phyloP scores from a whole-genome alignment of 2,329 filamentous ascomycete species.

The Exophiala lecanii-corni region DNA sequence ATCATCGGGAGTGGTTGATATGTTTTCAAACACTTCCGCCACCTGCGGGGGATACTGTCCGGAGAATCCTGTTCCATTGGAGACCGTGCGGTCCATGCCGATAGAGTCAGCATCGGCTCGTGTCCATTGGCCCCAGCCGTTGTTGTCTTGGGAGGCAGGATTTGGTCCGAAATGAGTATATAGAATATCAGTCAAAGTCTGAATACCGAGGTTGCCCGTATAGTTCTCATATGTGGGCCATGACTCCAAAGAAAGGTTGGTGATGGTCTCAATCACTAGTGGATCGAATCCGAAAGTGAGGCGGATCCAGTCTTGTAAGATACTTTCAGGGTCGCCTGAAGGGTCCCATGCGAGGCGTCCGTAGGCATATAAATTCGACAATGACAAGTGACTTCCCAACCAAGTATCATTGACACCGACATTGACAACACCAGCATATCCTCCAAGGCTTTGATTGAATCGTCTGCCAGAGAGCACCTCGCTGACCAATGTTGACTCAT shows the following conservation, averaged over 20 bases:
- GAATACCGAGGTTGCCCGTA: slow-evolving; percentile 64
- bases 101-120: slow-evolving; percentile 56
- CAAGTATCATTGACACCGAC: slow-evolving; percentile 63
- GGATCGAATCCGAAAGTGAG: slow-evolving; percentile 59
- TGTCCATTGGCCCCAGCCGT: slow-evolving; percentile 69
- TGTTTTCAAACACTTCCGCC: slow-evolving; percentile 53
- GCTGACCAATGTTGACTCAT: slow-evolving; percentile 51
- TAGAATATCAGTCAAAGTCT: slow-evolving; percentile 65
- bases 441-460: slow-evolving; percentile 54
- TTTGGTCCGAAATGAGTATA: slow-evolving; percentile 65
- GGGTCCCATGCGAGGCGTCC: slow-evolving; percentile 65
- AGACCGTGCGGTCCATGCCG: slow-evolving; percentile 67
- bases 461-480: slow-evolving; percentile 59
- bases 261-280: slow-evolving; percentile 55
- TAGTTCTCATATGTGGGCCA: slow-evolving; percentile 71
- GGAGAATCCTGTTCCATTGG: slow-evolving; percentile 61
- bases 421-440: slow-evolving; percentile 63
- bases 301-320: slow-evolving; percentile 63
- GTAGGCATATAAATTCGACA: slow-evolving; percentile 69
- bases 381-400: slow-evolving; percentile 64
- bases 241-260: slow-evolving; percentile 60
- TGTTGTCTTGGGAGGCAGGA: slow-evolving; percentile 61
- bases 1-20: slow-evolving; percentile 62
- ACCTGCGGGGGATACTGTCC: slow-evolving; percentile 63
- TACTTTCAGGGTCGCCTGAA: slow-evolving; percentile 44